Evolutionary conservation across 345 rosid genomes (phyloP).

Genomic region (Microcos paniculata): DNA sequence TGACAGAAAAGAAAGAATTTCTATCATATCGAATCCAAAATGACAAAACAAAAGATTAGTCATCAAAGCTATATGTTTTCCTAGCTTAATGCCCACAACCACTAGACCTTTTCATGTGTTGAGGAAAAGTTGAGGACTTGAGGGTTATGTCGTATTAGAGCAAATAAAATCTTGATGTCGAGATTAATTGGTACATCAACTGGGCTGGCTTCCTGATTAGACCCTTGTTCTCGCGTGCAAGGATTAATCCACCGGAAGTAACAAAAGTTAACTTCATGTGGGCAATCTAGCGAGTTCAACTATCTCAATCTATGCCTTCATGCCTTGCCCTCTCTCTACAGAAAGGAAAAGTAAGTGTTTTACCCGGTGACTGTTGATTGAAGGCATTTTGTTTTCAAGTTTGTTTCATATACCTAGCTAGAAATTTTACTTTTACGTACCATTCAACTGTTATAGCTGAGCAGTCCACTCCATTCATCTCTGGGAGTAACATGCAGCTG

Average conservation of each 20-base stretch:
- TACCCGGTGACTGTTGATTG: neutral
- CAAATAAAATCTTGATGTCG: conserved; percentile 1
- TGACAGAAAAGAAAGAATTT: neutral
- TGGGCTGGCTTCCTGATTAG: neutral
- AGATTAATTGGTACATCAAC: too few species aligned
- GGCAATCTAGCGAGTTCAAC: neutral
- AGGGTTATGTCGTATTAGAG: conserved; percentile 12
- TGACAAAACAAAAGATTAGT: conserved; percentile 1
- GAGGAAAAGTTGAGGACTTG: too few species aligned
- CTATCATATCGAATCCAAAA: neutral
- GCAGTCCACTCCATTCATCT: neutral
- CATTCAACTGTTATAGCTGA: conserved; percentile 1
- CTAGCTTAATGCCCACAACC: neutral
- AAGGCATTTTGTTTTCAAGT: neutral
- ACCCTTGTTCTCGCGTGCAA: neutral
- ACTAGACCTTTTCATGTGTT: neutral
- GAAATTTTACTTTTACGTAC: neutral
- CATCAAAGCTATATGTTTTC: neutral
- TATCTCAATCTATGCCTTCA: neutral
- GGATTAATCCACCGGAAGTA: neutral
- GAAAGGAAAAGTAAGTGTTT: neutral
- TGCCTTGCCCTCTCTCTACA: neutral
- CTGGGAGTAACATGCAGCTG: neutral
- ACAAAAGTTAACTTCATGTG: neutral
- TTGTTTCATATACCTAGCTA: neutral